Conservation (phyloP, 306 rosid genomes). For the Benincasa hispida region DNA sequence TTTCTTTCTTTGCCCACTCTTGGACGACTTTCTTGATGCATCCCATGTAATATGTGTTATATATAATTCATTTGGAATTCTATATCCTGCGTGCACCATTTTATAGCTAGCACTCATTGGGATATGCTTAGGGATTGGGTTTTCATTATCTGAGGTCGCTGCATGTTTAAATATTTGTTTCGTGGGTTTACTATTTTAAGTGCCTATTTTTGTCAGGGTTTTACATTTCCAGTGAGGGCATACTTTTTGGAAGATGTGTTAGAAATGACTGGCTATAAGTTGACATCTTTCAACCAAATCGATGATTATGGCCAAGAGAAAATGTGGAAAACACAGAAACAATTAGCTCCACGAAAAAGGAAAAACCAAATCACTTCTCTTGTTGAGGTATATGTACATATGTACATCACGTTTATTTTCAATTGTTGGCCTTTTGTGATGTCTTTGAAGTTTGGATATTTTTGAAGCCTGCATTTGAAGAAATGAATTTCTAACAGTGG, state of each 20-base stretch:
- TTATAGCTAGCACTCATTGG: neutral
- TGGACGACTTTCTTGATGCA: neutral
- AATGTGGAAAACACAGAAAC: constrained; percentile 92
- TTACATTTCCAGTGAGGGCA: constrained; percentile 76
- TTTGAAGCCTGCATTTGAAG: neutral
- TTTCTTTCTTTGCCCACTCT: neutral
- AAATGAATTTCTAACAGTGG: neutral
- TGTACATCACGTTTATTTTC: neutral
- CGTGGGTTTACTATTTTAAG: neutral
- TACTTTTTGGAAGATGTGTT: constrained; percentile 82
- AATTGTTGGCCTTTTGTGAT: neutral
- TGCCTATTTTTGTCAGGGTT: constrained; percentile 50
- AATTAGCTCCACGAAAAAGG: constrained; percentile 69
- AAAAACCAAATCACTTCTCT: constrained; percentile 83
- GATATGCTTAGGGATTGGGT: neutral
- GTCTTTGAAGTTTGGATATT: neutral
- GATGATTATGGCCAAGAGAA: constrained; percentile 99
- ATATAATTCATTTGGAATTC: neutral
- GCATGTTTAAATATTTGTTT: neutral
- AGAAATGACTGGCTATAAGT: constrained; percentile 80
- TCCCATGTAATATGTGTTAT: neutral
- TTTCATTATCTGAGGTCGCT: neutral
- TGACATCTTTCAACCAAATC: constrained; percentile 75
- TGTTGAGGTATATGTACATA: constrained; percentile 64
- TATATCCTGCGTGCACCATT: neutral